Base-by-base conservation (phyloP, 352 stramenopile genomes). In the Phytophthora fragariae region DNA sequence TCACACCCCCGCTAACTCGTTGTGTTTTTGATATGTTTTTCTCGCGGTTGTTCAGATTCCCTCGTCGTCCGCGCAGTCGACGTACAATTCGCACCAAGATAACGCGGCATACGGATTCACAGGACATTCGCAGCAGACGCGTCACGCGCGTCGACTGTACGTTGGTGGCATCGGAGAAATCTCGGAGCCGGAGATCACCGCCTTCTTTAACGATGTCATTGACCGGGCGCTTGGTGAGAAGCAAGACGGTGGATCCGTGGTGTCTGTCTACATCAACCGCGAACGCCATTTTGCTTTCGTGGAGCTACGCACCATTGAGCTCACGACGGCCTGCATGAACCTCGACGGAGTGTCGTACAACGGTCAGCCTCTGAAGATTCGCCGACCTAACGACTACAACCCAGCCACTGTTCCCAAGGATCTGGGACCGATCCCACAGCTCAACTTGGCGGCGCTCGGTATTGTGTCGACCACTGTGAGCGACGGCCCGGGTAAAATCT, bases 401-500 rank as follows among this genome's bases (percentile, higher is more conserved):
- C 90, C 97, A 2, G 69, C 80, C 35, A 88, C 86, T 7, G 87
- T 99, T 57, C 95, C 97, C 2, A 91, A 83, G 79, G 68, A 92
- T 55, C 70, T 98, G 0, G 92, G 92, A 17, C 86, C 91, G n/a
- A 93, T 97, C 57, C 92, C 93, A 29, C 70, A 93, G 68, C 81
- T 98, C 17, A 96, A 98, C 76, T 70, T 97, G 27, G 91, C 91
- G 24, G 92, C 92, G 17, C 79, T 99, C 12, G 97, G 97, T 0
- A 99, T 99, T 66, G 89, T 99, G 19, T 98, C 90, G n/a, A 93
- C 86, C 9, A 98, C 91, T 37, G 97, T 99, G 41, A 90, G 88
- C 24, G 97, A 99, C 83, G 96, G 97, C n/a, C 97, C 98, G 8
- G 97, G 98, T 80, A 99, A 99, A 79, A 95, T 99, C 62, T 99